Base-by-base conservation (phyloP, 768 basidiomycete genomes). In the Boletales sp. region DNA sequence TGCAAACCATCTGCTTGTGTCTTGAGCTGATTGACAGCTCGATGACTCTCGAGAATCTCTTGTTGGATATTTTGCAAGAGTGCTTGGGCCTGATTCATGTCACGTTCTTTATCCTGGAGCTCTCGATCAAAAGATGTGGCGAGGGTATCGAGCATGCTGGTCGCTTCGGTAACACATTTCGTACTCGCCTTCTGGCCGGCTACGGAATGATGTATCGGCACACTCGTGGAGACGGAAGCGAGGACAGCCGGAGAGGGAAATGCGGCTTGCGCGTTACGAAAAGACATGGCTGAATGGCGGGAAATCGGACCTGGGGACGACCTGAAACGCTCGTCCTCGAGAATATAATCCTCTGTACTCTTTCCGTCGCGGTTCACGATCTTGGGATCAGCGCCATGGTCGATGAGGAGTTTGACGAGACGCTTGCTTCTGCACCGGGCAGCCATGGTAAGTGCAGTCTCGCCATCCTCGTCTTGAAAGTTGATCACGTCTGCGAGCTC, bases 401-500 rank as follows among this genome's bases (percentile, higher is more conserved):
- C 94, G 52, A 99, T 87, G 45, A 99, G 81, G 32, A 95, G 78
- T 66, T 94, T 97, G 58, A 98, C 94, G 5, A 99, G 79, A 13
- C 94, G 87, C 69, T 97, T 94, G 69, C 90, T 94, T 48, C 97
- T 76, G 64, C 94, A 97, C 38, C 97, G 80, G 13, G 97, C 95
- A 17, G 97, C 94, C 77, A 99, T 83, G 4, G 97, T 98, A 53
- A 99, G 70, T 11, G 97, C 93, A 8, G 97, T 98, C 72, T 99
- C 97, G 32, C 95, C 95, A 56, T 99, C 97, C 65, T 97, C 94
- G 65, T 98, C 95, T 66, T 97, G 97, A 67, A 97, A 98, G 64
- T 99, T 99, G 70, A 99, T 93, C 41, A 99, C 92, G 62, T 99
- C 97, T 30, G 93, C 91, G 29, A 99, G 73, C 68, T 99, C 97